Evolutionary conservation across 768 basidiomycete genomes (phyloP), one percentile per base, ranked within the genome.

Genomic region (Lentinula raphanica): DNA sequence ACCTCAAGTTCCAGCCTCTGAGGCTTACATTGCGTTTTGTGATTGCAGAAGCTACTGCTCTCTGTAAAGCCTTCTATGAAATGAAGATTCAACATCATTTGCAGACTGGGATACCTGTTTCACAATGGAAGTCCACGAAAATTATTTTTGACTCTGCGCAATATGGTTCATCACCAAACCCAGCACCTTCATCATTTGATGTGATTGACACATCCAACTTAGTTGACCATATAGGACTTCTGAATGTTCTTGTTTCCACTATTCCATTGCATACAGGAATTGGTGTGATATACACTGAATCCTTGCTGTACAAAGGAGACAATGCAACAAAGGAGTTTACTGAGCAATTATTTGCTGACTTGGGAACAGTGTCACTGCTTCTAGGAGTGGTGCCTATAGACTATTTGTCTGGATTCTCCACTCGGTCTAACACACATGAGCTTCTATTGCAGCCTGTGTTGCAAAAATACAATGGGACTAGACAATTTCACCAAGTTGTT

Each of bases 191-290:
- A n/a, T 39, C 38, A 27, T 78, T 76, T 66, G 66, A 75, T 56
- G 67, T 75, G 51, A 72, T 77, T 45, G 74, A 78, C 27, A 74
- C 76, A 2, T 76, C 76, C 7, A 76, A 76, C 59, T 62, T 78
- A 8, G 60, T 60, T 32, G 76, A 77, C 54, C 69, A 73, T 51
- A 56, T 76, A 15, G 76, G 74, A 1, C 58, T 76, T 13, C 59
- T 76, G n/a, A 77, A 77, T 60, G 59, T 76, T 42, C 64, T 78
- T 23, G 61, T 72, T 38, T 54, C 68, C 1, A 54, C 69, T 0
- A 51, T 66, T 9, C 75, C 75, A 17, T 49, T 76, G 12, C 53
- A 11, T 17, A 50, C 54, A 11, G 3, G 67, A 67, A 17, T 66
- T 17, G 64, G 74, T 4, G 67, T 73, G 1, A 61, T 83, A 5